These are phyloP conservation scores for Talaromyces sp. DNA, from an alignment of 2,329 filamentous ascomycete genomes.

Conservation along the genomic window DNA sequence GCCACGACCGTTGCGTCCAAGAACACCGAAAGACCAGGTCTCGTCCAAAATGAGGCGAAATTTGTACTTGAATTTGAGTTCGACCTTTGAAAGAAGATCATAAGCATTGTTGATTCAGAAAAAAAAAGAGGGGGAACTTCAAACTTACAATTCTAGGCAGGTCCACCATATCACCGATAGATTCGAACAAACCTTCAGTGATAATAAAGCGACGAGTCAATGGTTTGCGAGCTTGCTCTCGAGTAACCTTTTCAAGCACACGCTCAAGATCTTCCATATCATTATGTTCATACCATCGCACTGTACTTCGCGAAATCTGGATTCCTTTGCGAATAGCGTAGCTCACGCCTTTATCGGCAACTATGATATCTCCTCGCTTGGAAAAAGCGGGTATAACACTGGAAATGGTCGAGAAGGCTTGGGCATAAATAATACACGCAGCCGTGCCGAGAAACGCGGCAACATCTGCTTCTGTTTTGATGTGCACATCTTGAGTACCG, in stretches of 20 bases:
- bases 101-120: slow-evolving; percentile 10
- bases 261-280: slow-evolving; percentile 90
- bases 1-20: slow-evolving; percentile 85
- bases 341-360: slow-evolving; percentile 89
- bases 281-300: slow-evolving; percentile 93
- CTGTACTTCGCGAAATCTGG: slow-evolving; percentile 84
- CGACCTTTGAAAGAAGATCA: slow-evolving; percentile 55
- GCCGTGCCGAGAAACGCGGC: slow-evolving; percentile 83
- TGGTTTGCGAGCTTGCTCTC: slow-evolving; percentile 84
- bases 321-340: slow-evolving; percentile 92
- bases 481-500: slow-evolving; percentile 95
- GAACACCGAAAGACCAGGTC: slow-evolving; percentile 93
- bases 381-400: slow-evolving; percentile 95
- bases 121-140: neutral
- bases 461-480: slow-evolving; percentile 93
- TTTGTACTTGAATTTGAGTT: slow-evolving; percentile 93
- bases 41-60: slow-evolving; percentile 97
- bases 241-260: slow-evolving; percentile 77
- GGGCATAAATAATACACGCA: slow-evolving; percentile 90
- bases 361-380: slow-evolving; percentile 95
- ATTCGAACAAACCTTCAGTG: slow-evolving; percentile 92
- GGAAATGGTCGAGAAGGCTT: slow-evolving; percentile 94
- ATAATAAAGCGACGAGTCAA: slow-evolving; percentile 92
- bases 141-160: slow-evolving; percentile 73
- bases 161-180: slow-evolving; percentile 77